Base-by-base conservation (phyloP, 768 basidiomycete genomes). In the Chalciporus chontae region DNA sequence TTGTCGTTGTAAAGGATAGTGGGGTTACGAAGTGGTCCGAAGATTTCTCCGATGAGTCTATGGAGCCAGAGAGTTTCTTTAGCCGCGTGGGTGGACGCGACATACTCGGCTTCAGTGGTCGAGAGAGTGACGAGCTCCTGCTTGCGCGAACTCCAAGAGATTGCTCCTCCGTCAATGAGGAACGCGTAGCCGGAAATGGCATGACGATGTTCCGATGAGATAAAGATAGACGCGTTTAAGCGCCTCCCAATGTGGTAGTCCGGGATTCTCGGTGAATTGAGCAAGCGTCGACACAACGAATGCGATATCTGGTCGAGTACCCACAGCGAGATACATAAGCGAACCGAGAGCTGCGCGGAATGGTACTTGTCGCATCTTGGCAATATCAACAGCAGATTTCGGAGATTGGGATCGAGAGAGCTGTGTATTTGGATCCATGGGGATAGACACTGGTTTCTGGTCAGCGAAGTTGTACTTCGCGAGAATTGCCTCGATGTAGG, bases 171-270 rank as follows among this genome's bases (percentile, higher is more conserved):
- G 19, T 57, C 6, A 0, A 54, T 11, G 3, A 56, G 29, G 21
- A 50, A 53, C 1, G 47, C 15, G 19, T 24, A 56, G 1, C 51
- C 42, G 1, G 45, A 50, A 4, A 56, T 50, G 0, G 32, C 27
- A 4, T 42, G 45, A 2, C 14, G 1, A n/a, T 56, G 49, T n/a
- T 56, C 55, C 47, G 0, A 43, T 4, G 0, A 65, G 56, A 13
- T 65, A 65, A 0, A 15, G 0, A 3, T 60, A 49, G 2, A 65
- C 34, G 8, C 23, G n/a, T 21, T 18, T 36, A 18, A 45, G 44
- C 1, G 21, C 26, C 14, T 11, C 37, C 8, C 9, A 23, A 19
- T 46, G 24, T 2, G 32, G n/a, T 18, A 38, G 4, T 2, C 36
- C 10, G 0, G 19, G 44, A 7, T 45, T 45, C 8, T 37, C 31